These are phyloP conservation scores for Barnettozyma wickerhamii DNA, from an alignment of 805 yeast genomes.

Conservation along the genomic window DNA sequence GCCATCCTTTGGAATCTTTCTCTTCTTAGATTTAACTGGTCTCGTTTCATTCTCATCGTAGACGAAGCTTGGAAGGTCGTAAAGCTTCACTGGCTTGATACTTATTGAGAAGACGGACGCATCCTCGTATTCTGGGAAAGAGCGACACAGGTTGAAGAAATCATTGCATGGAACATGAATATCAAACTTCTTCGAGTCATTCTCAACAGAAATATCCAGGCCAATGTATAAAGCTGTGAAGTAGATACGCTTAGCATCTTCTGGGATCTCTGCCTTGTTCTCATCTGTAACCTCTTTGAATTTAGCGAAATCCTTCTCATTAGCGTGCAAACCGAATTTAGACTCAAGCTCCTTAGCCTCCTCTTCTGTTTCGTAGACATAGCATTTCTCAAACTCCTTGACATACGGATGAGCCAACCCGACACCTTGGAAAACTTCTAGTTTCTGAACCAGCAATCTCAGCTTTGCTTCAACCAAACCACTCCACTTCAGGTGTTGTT, in stretches of 20 bases:
- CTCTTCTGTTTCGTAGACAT: constrained; percentile 44
- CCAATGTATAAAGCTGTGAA: constrained; percentile 82
- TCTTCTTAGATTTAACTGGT: constrained; percentile 60
- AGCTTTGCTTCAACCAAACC: constrained; percentile 90
- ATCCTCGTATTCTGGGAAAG: constrained; percentile 66
- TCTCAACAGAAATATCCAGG: constrained; percentile 39
- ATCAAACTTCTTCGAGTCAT: constrained; percentile 61
- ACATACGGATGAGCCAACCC: constrained; percentile 87
- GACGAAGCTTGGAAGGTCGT: constrained; percentile 82
- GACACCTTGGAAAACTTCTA: constrained; percentile 74
- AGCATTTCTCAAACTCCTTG: constrained; percentile 62
- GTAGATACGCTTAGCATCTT: constrained; percentile 39
- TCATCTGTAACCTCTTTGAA: constrained; percentile 30
- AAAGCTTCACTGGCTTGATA: constrained; percentile 68
- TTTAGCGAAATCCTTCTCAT: constrained; percentile 40
- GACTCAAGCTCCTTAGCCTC: constrained; percentile 53
- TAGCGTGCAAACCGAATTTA: constrained; percentile 57
- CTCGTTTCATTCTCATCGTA: constrained; percentile 74
- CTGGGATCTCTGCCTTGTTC: constrained; percentile 30
- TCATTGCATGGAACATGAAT: constrained; percentile 89
- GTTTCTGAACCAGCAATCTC: constrained; percentile 74
- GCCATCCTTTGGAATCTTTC: constrained; percentile 39
- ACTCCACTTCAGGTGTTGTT: constrained; percentile 86
- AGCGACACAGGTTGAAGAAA: constrained; percentile 74
- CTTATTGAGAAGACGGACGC: constrained; percentile 48